These are phyloP conservation scores for Lachnum nothofagi DNA, from an alignment of 2,329 filamentous ascomycete species.

Conservation along the genomic window DNA sequence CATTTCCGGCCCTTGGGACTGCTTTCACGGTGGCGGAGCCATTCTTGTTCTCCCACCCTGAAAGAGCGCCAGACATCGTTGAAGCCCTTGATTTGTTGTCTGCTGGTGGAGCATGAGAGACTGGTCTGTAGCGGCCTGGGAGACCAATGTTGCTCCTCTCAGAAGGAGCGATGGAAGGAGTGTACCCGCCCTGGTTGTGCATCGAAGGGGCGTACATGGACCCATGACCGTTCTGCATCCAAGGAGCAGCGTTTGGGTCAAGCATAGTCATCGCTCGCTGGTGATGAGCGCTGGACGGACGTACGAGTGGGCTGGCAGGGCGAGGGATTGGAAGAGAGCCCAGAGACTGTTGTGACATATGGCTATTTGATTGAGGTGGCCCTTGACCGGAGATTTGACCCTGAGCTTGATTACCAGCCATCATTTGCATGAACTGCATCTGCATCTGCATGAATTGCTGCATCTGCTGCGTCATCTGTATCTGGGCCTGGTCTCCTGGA, in stretches of 20 bases:
- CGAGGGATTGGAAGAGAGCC: slow-evolving; percentile 17
- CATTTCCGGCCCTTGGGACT: slow-evolving; percentile 39
- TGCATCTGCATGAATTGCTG: slow-evolving; percentile 87
- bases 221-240: slow-evolving; percentile 44
- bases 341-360: slow-evolving; percentile 22
- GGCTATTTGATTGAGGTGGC: slow-evolving; percentile 20
- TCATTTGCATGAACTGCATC: slow-evolving; percentile 90
- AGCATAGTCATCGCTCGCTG: slow-evolving; percentile 78
- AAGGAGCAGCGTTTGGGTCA: slow-evolving; percentile 58
- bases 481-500: slow-evolving; percentile 65
- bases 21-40: slow-evolving; percentile 38
- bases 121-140: slow-evolving; percentile 84
- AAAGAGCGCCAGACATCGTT: slow-evolving; percentile 29
- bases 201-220: slow-evolving; percentile 48
- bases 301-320: slow-evolving; percentile 20
- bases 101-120: slow-evolving; percentile 56
- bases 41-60: slow-evolving; percentile 34
- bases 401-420: slow-evolving; percentile 39
- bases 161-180: slow-evolving; percentile 88
- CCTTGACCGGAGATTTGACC: slow-evolving; percentile 9
- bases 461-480: slow-evolving; percentile 81
- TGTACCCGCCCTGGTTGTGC: slow-evolving; percentile 56
- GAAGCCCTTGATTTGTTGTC: slow-evolving; percentile 32
- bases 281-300: slow-evolving; percentile 20
- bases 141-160: slow-evolving; percentile 92